Evolutionary conservation across 2,329 filamentous ascomycete species (phyloP).

Genomic region (Fusarium newnesense): DNA sequence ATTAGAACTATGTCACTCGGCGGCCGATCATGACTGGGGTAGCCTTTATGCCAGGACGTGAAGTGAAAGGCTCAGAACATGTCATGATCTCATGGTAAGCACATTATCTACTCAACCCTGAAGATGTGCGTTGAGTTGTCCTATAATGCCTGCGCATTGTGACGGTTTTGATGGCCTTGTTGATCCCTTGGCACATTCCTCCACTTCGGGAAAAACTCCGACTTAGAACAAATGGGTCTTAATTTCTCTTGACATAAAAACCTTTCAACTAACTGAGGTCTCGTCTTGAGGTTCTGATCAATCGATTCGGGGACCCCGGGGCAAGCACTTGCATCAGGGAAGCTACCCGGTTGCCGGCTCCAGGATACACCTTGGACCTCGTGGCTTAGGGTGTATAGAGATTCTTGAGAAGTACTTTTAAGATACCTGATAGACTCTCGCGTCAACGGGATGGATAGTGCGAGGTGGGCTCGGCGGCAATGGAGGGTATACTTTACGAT

Average conservation of each 20-base stretch:
- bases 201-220: neutral
- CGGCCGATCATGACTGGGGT: neutral
- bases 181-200: conserved; percentile 27
- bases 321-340: conserved; percentile 24
- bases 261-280: neutral
- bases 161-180: neutral
- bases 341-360: conserved; percentile 10
- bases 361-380: conserved; percentile 11
- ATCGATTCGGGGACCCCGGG: conserved; percentile 1
- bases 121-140: neutral
- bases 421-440: neutral
- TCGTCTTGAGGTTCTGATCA: conserved; percentile 6
- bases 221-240: conserved; percentile 3
- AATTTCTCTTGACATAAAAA: conserved; percentile 4
- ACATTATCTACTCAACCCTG: neutral
- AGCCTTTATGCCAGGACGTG: neutral
- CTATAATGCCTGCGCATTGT: neutral
- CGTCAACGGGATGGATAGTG: neutral
- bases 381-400: neutral
- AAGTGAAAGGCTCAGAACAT: neutral
- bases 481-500: neutral
- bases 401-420: neutral
- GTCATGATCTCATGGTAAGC: neutral
- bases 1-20: neutral
- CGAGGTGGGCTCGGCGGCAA: neutral